Percentiles rank a stretch among this genome's conserved stretches.
Conservation (phyloP, 2,329 filamentous ascomycete genomes). For the Fusarium clavum region DNA sequence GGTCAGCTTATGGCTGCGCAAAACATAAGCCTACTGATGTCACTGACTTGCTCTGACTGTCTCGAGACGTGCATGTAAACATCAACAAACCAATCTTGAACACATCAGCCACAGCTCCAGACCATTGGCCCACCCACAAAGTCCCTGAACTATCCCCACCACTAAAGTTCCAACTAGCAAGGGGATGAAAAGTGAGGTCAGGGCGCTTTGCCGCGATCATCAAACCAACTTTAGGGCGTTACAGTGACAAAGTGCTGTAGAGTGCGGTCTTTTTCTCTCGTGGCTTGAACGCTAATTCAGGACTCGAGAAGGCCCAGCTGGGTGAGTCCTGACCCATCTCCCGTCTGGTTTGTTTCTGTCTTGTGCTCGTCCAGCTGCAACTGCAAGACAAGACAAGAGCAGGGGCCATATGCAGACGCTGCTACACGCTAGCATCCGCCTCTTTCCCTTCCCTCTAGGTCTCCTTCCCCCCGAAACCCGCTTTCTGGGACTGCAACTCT, state of each 20-base stretch:
- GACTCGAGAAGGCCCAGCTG: neutral
- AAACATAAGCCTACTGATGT: slow-evolving; percentile 17
- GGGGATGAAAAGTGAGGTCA: neutral
- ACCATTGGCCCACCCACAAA: slow-evolving; percentile 17
- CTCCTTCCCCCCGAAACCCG: slow-evolving; percentile 37
- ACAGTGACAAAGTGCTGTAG: neutral
- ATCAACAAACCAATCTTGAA: slow-evolving; percentile 31
- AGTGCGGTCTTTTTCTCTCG: slow-evolving; percentile 3
- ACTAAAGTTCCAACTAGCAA: slow-evolving; percentile 1
- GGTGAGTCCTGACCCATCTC: slow-evolving; percentile 11
- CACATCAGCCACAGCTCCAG: slow-evolving; percentile 23
- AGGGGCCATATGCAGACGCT: slow-evolving; percentile 24
- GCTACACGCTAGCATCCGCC: slow-evolving; percentile 31
- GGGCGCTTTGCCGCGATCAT: slow-evolving; percentile 26
- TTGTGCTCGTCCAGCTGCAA: neutral
- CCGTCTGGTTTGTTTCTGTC: neutral
- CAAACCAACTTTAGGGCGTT: slow-evolving; percentile 3
- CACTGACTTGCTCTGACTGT: slow-evolving; percentile 9
- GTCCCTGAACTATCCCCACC: slow-evolving; percentile 16
- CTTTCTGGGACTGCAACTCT: slow-evolving; percentile 41
- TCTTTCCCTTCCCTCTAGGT: neutral
- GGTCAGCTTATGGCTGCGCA: slow-evolving; percentile 15
- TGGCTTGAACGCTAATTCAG: slow-evolving; percentile 34
- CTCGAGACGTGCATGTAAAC: slow-evolving; percentile 22
- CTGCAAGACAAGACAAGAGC: slow-evolving; percentile 13